Evolutionary conservation across 768 basidiomycete genomes (phyloP).

Genomic region (Lactarius sanguifluus): DNA sequence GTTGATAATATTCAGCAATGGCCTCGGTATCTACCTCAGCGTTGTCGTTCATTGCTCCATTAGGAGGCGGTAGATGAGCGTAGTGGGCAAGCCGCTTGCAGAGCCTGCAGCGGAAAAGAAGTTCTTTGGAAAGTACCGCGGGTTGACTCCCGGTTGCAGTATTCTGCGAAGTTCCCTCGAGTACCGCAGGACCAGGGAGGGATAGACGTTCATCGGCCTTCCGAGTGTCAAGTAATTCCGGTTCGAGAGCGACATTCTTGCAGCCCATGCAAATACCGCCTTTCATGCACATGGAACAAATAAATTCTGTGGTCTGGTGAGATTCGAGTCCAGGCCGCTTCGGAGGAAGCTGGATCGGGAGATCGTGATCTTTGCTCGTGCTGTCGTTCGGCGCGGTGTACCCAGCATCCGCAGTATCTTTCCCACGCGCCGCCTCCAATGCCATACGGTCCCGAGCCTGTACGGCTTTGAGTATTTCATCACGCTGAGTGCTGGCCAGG

Average conservation of each 20-base stretch:
- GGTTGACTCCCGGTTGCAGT: background rate
- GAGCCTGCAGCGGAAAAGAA: constrained; percentile 78
- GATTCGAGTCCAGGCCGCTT: constrained; percentile 24
- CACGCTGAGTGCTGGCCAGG: constrained; percentile 60
- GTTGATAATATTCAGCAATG: constrained; percentile 64
- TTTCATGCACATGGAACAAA: constrained; percentile 72
- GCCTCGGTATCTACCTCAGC: constrained; percentile 35
- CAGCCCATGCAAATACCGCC: constrained; percentile 81
- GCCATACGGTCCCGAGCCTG: constrained; percentile 49
- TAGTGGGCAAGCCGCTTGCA: constrained; percentile 88
- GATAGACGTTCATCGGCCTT: constrained; percentile 7
- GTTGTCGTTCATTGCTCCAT: constrained; percentile 38
- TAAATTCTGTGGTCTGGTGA: constrained; percentile 71
- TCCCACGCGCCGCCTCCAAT: constrained; percentile 36
- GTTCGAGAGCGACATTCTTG: constrained; percentile 52
- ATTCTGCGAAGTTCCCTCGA: background rate
- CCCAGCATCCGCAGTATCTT: constrained; percentile 11
- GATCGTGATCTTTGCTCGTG: constrained; percentile 3
- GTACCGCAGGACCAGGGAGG: background rate
- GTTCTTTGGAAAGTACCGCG: constrained; percentile 36
- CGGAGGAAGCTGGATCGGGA: constrained; percentile 7
- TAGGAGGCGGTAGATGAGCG: constrained; percentile 58
- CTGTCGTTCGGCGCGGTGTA: background rate
- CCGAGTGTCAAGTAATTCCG: constrained; percentile 38
- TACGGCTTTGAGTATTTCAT: constrained; percentile 70